phyloP scores from a whole-genome alignment of 768 basidiomycete genomes.

The Leccinum variicolor region DNA sequence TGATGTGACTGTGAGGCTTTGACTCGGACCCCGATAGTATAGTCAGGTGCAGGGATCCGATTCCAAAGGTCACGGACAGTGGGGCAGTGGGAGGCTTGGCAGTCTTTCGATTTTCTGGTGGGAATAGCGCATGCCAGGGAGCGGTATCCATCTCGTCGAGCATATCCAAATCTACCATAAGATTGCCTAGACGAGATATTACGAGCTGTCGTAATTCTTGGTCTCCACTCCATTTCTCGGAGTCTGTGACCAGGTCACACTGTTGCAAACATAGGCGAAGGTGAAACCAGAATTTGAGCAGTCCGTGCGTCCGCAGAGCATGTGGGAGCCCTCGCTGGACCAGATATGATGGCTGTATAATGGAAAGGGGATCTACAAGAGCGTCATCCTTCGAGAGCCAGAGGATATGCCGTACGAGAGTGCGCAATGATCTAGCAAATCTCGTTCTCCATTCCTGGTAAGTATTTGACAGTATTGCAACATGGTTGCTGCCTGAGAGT shows the following conservation, averaged over 20 bases:
- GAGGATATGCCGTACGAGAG: slow-evolving; percentile 49
- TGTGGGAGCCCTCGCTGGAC: slow-evolving; percentile 73
- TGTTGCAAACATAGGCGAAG: slow-evolving; percentile 53
- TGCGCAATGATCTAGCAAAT: slow-evolving; percentile 31
- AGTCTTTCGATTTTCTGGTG: slow-evolving; percentile 6
- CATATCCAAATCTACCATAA: slow-evolving; percentile 44
- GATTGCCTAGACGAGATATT: slow-evolving; percentile 34
- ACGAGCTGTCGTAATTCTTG: slow-evolving; percentile 37
- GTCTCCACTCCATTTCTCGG: slow-evolving; percentile 12
- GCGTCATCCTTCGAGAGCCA: slow-evolving; percentile 45
- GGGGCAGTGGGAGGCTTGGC: slow-evolving; percentile 5
- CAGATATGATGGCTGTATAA: slow-evolving; percentile 80
- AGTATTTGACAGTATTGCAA: slow-evolving; percentile 12
- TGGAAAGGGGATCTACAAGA: slow-evolving; percentile 72
- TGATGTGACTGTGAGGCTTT: slow-evolving; percentile 22
- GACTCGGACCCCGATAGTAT: slow-evolving; percentile 18
- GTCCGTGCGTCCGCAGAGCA: slow-evolving; percentile 59
- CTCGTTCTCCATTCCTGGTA: slow-evolving; percentile 30
- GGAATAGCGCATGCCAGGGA: slow-evolving; percentile 23
- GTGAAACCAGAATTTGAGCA: slow-evolving; percentile 77
- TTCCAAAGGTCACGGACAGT: slow-evolving; percentile 12
- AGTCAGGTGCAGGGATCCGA: slow-evolving; percentile 18
- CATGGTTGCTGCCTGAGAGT: slow-evolving; percentile 10
- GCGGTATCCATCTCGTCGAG: slow-evolving; percentile 26
- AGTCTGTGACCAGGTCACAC: slow-evolving; percentile 35